Base-by-base conservation (phyloP, 2,329 filamentous ascomycete species). In the Ophiocordyceps polyrhachis-furcata region DNA sequence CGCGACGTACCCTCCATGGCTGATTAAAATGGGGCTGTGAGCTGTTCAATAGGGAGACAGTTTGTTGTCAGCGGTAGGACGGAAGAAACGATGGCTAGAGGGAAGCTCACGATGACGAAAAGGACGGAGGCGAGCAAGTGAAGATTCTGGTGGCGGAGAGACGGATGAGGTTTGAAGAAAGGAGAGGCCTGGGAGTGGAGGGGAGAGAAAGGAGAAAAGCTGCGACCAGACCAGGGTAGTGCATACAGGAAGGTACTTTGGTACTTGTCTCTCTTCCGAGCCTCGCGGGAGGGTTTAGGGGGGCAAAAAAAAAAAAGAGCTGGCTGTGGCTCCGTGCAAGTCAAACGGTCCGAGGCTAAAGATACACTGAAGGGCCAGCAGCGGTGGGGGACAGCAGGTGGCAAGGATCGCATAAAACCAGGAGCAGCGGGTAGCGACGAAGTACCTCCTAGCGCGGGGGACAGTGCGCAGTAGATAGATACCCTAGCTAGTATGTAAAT, bases 1-100 rank as follows among this genome's bases (percentile, higher is more conserved):
- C 47, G 50, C 51, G 50, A 62, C 66, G 56, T 68, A 71, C 68
- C 68, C 66, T 71, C 71, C 71, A 75, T 75, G 62, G 62, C 68
- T 67, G 66, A 65, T 71, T 67, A 59, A 55, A 50, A 54, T 55
- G 53, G 25, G 21, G n/a, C n/a, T 28, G 56, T 55, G 58, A 55
- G 53, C 56, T 60, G 53, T 46, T 48, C 15, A 23, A 49, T 42
- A 45, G n/a, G n/a, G n/a, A n/a, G 44, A 51, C 4, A 53, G 38
- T 44, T 40, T 49, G 23, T 40, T 49, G 23, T 41, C 20, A 45
- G 17, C 38, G 25, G 44, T 38, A 31, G 14, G 20, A 20, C 4
- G 5, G n/a, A 19, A 20, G 17, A 15, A 3, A 20, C n/a, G 20
- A 23, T 12, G 19, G 38, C 19, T 6, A 38, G 42, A 13, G 31